phyloP scores from a whole-genome alignment of 345 rosid genomes.

The Syzygium oleosum region DNA sequence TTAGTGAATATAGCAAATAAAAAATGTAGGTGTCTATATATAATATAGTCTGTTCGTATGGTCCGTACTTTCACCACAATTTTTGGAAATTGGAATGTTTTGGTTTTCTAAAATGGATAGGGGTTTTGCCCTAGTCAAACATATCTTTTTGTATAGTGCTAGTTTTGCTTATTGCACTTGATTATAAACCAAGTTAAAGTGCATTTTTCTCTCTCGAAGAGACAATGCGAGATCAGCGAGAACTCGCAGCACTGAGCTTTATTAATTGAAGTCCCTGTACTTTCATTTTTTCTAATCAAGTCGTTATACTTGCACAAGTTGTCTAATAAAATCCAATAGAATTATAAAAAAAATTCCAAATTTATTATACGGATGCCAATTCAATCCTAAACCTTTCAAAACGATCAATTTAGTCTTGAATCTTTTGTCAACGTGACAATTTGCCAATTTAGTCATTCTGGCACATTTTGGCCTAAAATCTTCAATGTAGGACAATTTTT shows the following conservation, averaged over 20 bases:
- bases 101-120: neutral
- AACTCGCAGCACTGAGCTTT: neutral
- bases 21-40: neutral
- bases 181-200: neutral
- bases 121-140: neutral
- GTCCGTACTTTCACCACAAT: neutral
- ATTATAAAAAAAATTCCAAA: no score
- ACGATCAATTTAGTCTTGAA: no score
- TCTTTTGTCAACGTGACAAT: no score
- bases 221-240: neutral
- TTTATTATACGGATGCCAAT: no score
- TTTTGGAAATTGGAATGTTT: neutral
- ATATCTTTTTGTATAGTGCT: neutral
- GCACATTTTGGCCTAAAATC: no score
- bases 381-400: no score
- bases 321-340: no score
- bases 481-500: no score
- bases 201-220: neutral
- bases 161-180: neutral
- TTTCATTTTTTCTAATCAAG: neutral
- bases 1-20: neutral
- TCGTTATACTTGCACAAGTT: neutral
- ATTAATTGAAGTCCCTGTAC: neutral
- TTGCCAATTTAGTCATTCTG: no score
- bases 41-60: neutral